phyloP scores from a whole-genome alignment of 2,329 filamentous ascomycete genomes.

The Phoma sp. region DNA sequence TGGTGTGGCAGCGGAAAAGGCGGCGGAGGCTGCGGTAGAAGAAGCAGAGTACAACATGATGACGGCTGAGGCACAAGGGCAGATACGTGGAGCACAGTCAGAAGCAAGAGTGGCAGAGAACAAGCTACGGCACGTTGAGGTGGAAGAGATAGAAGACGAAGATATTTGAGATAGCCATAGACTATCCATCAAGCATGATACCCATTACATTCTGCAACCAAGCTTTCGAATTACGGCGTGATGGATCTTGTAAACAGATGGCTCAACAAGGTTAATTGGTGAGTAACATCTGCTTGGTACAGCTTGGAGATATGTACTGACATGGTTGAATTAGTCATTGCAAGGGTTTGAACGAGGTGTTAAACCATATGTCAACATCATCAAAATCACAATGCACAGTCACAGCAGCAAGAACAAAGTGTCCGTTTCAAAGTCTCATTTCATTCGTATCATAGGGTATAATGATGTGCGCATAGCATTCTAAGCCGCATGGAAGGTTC shows the following conservation, averaged over 20 bases:
- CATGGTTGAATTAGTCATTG: no score
- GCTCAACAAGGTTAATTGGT: background rate
- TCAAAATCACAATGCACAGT: background rate
- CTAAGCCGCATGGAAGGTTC: slow-evolving; percentile 14
- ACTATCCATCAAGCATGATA: background rate
- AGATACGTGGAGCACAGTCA: slow-evolving; percentile 36
- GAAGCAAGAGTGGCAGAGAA: slow-evolving; percentile 47
- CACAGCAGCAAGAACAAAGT: background rate
- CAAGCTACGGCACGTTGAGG: slow-evolving; percentile 50
- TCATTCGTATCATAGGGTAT: slow-evolving; percentile 20
- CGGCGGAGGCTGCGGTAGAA: slow-evolving; percentile 42
- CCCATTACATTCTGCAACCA: background rate
- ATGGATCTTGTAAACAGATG: no score
- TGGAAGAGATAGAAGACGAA: slow-evolving; percentile 58
- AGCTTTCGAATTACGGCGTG: no score
- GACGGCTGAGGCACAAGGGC: slow-evolving; percentile 46
- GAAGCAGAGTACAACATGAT: slow-evolving; percentile 52
- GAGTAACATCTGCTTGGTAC: no score
- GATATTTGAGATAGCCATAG: slow-evolving; percentile 35
- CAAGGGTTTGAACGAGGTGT: no score
- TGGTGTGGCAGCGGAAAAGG: slow-evolving; percentile 35
- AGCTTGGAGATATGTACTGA: no score
- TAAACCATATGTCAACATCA: background rate
- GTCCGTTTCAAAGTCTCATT: slow-evolving; percentile 5
- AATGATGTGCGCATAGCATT: slow-evolving; percentile 13